These are phyloP conservation scores for Leishmania guyanensis DNA, from an alignment of 208 protist species.

Conservation along the genomic window DNA sequence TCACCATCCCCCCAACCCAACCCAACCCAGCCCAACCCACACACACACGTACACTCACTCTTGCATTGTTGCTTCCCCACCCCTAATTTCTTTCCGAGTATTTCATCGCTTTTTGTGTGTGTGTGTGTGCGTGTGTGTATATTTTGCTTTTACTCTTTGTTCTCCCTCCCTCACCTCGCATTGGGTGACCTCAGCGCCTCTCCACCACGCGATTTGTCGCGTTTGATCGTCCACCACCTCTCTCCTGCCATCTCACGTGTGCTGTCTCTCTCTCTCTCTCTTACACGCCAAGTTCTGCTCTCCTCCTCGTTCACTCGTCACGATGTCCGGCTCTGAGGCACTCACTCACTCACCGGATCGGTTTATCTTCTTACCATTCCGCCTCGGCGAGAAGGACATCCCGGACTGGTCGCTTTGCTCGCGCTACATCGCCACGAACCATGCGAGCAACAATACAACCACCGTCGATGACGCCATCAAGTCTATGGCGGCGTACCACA, in stretches of 20 bases:
- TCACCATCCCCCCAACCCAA: no score
- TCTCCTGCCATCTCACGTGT: neutral
- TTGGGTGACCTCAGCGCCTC: neutral
- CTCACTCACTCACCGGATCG: conserved; percentile 54
- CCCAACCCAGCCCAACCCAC: no score
- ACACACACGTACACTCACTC: neutral
- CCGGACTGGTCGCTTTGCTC: conserved; percentile 72
- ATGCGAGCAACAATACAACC: conserved; percentile 69
- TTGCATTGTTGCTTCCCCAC: neutral
- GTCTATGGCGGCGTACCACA: conserved; percentile 70
- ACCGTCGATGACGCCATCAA: conserved; percentile 58
- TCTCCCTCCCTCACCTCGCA: neutral
- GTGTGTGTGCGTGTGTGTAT: neutral
- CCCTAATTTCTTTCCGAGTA: neutral
- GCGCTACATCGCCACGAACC: conserved; percentile 64
- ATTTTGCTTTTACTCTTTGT: neutral
- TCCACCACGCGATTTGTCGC: no score
- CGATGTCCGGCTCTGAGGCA: conserved; percentile 9
- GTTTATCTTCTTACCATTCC: conserved; percentile 76
- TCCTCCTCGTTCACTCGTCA: neutral
- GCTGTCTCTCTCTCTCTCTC: neutral
- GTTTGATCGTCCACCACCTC: neutral
- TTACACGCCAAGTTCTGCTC: neutral
- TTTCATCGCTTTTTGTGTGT: neutral
- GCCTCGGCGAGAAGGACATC: conserved; percentile 60